Base-by-base conservation (phyloP, 176 grass and related monocot species). In the Pontederia paniculata region DNA sequence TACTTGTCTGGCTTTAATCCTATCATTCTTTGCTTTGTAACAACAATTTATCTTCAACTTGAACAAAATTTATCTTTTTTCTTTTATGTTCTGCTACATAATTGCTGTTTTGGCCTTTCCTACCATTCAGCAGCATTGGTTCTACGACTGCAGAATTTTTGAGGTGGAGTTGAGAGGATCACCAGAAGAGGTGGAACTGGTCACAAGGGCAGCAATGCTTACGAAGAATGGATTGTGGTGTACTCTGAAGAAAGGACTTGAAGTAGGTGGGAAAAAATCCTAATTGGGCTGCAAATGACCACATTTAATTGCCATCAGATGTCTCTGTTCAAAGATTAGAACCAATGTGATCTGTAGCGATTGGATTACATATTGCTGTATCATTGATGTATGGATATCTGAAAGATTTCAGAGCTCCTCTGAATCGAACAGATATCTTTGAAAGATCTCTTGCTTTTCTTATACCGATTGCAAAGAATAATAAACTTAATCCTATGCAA, bases 91-190 rank as follows among this genome's bases (percentile, higher is more conserved):
- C n/a, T 45, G 43, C 4, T 22, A 90, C 80, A 87, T 97, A 69
- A 87, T 83, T 59, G 68, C 93, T 2, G 93, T 90, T 56, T 97
- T 88, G 16, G 93, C n/a, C 93, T 51, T 98, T 98, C 65, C 78
- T 97, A 25, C 86, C 86, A 19, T 97, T 97, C 80, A 3, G 67
- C 84, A 22, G 83, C 72, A 12, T 44, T 97, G 58, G 80, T 82
- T 54, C 52, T 90, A 71, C 23, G 90, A 59, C 52, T 90, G 52
- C 74, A 55, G 16, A 90, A 90, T n/a, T 52, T 90, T 90, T 62
- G 74, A 97, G 57, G 86, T 97, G 0, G 77, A 77, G 57, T 69
- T 98, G 69, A 81, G 72, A 65, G 93, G 93, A 45, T 82, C 83
- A 14, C 57, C 80, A 2, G 72, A 97, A n/a, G 75, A 88, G 23